Base-by-base conservation (phyloP, 495 filamentous ascomycete species). In the Delitschia confertaspora region DNA sequence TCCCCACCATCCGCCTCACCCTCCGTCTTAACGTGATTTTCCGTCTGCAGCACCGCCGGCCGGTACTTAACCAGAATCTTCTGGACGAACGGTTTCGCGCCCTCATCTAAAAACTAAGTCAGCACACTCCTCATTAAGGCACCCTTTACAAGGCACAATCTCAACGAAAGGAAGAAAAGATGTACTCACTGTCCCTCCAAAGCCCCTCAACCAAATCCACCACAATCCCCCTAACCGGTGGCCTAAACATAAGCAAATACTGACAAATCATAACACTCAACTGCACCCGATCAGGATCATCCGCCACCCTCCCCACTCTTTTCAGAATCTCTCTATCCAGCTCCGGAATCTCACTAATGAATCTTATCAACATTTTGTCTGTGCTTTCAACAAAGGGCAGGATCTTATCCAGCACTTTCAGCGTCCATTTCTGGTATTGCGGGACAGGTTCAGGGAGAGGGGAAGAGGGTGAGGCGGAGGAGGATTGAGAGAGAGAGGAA, bases 271-370 rank as follows among this genome's bases (percentile, higher is more conserved):
- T 43, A 56, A 55, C 69, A 16, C 74, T 73, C 21, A 85, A 60
- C 41, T 68, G 70, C 21, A 83, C 74, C 39, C 82, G 75, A 58
- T 89, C 88, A 2, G 91, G 91, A 65, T 99, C 88, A 56, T 76
- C 74, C 25, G 91, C 93, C 14, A 99, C 69, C 37, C 73, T 74
- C 61, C 85, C 83, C 31, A 95, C 74, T 39, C 82, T 71, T 21
- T 78, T 70, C 10, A 94, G 70, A 45, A 95, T 71, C 8, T 73
- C 66, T 16, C 67, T 55, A 17, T 75, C 82, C 21, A 99, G 67
- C 25, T 82, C 81, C 0, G 91, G 93, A 34, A 96, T 79, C 61
- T 99, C 93, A 23, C 85, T 85, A 8, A 99, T 69, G 61, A 95
- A 93, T 24, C 87, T 75, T 30, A 91, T 88, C 19, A 96, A 66